Conservation (phyloP, 2,329 filamentous ascomycete species). For the Fusarium sp. region DNA sequence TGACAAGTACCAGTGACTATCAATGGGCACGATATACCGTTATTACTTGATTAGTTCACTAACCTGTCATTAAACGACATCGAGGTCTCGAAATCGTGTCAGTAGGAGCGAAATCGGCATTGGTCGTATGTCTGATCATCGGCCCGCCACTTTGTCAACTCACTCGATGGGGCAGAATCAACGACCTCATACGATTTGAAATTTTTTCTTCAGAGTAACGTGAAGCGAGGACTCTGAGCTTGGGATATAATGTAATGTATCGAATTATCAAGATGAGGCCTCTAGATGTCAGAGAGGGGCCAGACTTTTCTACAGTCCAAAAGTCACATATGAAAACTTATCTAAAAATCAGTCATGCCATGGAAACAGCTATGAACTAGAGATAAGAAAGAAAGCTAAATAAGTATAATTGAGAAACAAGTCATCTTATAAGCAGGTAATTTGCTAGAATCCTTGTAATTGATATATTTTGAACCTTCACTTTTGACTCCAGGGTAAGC, state of each 20-base stretch:
- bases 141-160: conserved; percentile 8
- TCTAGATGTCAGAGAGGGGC: too few species aligned
- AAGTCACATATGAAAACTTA: neutral
- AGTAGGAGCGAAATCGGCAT: neutral
- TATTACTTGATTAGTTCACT: conserved; percentile 7
- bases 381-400: neutral
- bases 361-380: neutral
- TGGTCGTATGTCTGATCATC: conserved; percentile 2
- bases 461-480: neutral
- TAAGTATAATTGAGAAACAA: neutral
- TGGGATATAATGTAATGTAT: neutral
- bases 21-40: neutral
- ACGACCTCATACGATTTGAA: conserved; percentile 33
- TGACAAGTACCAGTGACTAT: neutral
- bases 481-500: neutral
- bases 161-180: conserved; percentile 1
- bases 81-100: neutral
- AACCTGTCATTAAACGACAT: neutral
- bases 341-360: neutral
- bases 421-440: neutral
- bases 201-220: neutral
- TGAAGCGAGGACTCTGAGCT: neutral
- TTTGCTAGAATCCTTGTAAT: too few species aligned
- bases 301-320: too few species aligned
- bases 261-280: neutral